Conservation (phyloP, 148 eudicot species). For the Fagopyrum homotropicum region DNA sequence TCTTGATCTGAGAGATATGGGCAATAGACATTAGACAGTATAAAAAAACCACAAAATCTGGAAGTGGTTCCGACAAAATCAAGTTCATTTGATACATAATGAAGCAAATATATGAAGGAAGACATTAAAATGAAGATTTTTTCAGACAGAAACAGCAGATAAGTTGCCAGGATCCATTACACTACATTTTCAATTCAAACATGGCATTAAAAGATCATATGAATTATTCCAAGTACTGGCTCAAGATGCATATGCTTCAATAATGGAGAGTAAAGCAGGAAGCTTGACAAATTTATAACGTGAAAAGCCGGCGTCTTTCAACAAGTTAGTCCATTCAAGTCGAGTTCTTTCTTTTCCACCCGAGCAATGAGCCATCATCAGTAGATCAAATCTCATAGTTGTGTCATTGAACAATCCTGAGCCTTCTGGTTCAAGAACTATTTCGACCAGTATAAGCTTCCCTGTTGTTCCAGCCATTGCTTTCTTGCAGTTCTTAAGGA, state of each 20-base stretch:
- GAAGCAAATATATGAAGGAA: background rate
- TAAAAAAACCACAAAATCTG: background rate
- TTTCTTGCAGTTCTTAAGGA: slow-evolving; percentile 26
- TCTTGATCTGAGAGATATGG: too few species aligned
- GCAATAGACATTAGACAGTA: too few species aligned
- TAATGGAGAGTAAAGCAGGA: slow-evolving; percentile 26
- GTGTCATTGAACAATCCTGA: slow-evolving; percentile 18
- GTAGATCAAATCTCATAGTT: slow-evolving; percentile 15
- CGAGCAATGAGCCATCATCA: slow-evolving; percentile 26
- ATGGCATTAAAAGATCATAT: too few species aligned
- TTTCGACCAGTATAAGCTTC: slow-evolving; percentile 24
- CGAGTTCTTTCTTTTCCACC: slow-evolving; percentile 36
- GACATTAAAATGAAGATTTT: too few species aligned
- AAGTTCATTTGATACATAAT: too few species aligned
- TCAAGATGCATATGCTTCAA: slow-evolving; percentile 14
- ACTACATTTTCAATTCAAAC: background rate
- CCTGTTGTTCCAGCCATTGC: slow-evolving; percentile 27
- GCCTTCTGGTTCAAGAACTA: slow-evolving; percentile 20
- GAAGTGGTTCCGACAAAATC: background rate
- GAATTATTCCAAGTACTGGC: too few species aligned
- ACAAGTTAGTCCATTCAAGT: slow-evolving; percentile 19
- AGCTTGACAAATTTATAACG: slow-evolving; percentile 20
- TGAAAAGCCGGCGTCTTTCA: slow-evolving; percentile 26
- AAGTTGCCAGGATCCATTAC: background rate
- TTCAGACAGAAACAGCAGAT: background rate